Evolutionary conservation across 306 rosid species (phyloP).

Genomic region (Dalbergia oliveri): DNA sequence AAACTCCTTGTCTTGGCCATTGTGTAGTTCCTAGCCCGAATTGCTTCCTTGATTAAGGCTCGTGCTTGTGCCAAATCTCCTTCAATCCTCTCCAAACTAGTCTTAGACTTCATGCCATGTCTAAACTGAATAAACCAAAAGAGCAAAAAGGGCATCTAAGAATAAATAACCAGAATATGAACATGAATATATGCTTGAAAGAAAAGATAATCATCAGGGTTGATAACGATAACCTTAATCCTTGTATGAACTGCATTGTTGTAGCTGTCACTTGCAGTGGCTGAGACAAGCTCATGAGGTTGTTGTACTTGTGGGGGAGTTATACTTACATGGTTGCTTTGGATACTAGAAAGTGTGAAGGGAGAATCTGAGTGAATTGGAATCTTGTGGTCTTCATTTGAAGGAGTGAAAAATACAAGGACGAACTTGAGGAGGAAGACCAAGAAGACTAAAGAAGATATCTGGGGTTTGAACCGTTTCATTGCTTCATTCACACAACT

Average conservation of each 20-base stretch:
- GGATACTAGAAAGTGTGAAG: not conserved
- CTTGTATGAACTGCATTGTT: not conserved
- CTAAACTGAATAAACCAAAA: slow-evolving; percentile 25
- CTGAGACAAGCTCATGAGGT: not conserved
- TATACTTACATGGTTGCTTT: not conserved
- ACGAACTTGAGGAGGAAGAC: slow-evolving; percentile 28
- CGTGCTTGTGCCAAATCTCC: slow-evolving; percentile 42
- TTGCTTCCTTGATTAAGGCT: slow-evolving; percentile 39
- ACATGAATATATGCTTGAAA: not conserved
- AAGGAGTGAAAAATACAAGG: slow-evolving; percentile 43
- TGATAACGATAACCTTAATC: slow-evolving; percentile 38
- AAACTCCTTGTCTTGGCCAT: not conserved
- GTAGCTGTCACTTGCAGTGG: slow-evolving; percentile 13
- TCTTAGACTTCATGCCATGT: slow-evolving; percentile 27
- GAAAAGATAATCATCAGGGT: not conserved
- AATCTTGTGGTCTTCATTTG: slow-evolving; percentile 31
- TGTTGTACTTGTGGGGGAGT: not conserved
- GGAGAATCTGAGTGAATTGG: slow-evolving; percentile 17
- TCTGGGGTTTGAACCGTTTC: slow-evolving; percentile 39
- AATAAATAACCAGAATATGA: not conserved
- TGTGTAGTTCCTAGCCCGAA: slow-evolving; percentile 37
- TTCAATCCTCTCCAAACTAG: slow-evolving; percentile 50
- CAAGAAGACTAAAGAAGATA: slow-evolving; percentile 15
- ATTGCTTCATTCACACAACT: slow-evolving; percentile 16
- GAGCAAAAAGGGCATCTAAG: not conserved